These are phyloP conservation scores for Boletus mariae DNA, from an alignment of 1,284 basidiomycete genomes.

Conservation along the genomic window DNA sequence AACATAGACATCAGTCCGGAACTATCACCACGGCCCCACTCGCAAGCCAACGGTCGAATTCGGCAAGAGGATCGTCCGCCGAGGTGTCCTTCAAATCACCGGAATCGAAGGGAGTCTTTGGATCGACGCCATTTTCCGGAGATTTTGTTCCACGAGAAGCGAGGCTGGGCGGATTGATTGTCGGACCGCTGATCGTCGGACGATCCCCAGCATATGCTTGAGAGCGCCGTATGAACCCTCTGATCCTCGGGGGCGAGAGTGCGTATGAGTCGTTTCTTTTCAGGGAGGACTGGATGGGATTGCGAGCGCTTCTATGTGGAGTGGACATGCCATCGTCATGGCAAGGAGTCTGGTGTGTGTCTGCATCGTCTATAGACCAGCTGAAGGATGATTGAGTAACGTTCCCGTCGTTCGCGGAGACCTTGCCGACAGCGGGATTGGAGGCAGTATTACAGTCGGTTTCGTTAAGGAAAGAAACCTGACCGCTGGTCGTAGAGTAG, in stretches of 20 bases:
- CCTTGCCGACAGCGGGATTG: neutral
- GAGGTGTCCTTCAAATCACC: neutral
- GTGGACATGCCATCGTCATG: neutral
- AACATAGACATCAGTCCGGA: constrained; percentile 13
- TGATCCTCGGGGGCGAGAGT: constrained; percentile 29
- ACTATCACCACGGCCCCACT: constrained; percentile 42
- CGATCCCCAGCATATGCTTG: neutral
- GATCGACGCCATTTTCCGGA: neutral
- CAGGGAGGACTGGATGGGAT: neutral
- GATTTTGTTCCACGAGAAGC: neutral
- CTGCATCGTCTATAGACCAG: constrained; percentile 7
- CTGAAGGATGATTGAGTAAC: constrained; percentile 15
- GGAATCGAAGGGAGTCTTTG: neutral
- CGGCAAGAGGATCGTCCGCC: constrained; percentile 38
- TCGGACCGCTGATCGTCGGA: neutral
- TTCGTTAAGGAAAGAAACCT: constrained; percentile 19
- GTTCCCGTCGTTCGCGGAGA: constrained; percentile 25
- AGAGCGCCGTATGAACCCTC: constrained; percentile 18
- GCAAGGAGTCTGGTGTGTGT: constrained; percentile 1
- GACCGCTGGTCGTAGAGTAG: neutral
- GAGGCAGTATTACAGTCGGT: constrained; percentile 32
- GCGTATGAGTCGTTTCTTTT: constrained; percentile 9
- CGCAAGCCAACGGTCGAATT: constrained; percentile 47
- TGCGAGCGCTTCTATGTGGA: neutral
- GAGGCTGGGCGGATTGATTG: neutral